These are phyloP conservation scores for Arthrobotrys musiformis DNA, from an alignment of 2,329 filamentous ascomycete species.

Conservation along the genomic window DNA sequence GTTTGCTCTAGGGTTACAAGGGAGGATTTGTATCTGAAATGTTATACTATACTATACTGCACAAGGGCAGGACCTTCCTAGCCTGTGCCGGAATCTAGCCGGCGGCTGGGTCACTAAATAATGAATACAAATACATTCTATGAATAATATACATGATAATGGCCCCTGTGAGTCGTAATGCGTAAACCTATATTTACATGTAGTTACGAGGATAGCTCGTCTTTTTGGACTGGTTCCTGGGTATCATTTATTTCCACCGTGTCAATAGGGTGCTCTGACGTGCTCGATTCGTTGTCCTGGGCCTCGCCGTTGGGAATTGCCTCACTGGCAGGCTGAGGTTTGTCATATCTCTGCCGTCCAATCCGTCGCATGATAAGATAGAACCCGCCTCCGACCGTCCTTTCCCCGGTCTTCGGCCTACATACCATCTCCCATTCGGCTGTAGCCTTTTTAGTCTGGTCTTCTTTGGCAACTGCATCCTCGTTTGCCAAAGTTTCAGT, in stretches of 20 bases:
- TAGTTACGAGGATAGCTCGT: not conserved
- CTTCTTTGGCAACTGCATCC: constrained; percentile 4
- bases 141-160: not conserved
- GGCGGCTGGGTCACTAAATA: not conserved
- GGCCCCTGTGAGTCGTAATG: not conserved
- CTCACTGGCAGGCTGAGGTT: constrained; percentile 1
- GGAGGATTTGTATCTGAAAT: not conserved
- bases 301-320: not conserved
- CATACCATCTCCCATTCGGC: constrained; percentile 57
- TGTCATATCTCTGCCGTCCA: constrained; percentile 18
- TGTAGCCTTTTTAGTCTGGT: constrained; percentile 1
- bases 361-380: constrained; percentile 57
- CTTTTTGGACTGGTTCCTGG: not conserved
- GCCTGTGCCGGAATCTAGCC: not conserved
- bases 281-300: not conserved
- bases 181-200: not conserved
- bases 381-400: constrained; percentile 58
- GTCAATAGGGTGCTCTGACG: not conserved
- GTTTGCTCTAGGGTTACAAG: constrained; percentile 1
- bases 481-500: constrained; percentile 20
- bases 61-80: not conserved
- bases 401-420: constrained; percentile 58
- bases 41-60: not conserved
- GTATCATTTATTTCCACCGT: not conserved
- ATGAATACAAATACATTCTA: constrained; percentile 8